Base-by-base conservation (phyloP, 2,329 filamentous ascomycete species). In the Curvularia verruculosa region DNA sequence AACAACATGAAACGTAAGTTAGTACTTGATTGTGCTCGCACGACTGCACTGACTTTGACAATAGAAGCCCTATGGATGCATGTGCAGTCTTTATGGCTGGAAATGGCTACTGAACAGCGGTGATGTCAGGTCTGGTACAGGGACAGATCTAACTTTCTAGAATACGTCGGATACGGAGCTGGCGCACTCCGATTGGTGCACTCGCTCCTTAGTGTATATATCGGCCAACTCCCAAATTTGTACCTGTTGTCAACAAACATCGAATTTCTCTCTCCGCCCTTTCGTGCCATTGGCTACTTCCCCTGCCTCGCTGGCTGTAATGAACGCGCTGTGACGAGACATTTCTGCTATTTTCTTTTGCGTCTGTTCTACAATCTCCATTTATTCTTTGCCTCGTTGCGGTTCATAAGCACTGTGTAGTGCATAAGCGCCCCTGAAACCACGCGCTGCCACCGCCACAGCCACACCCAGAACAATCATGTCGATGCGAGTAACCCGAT, bases 1-100 rank as follows among this genome's bases (percentile, higher is more conserved):
- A 82, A 85, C 12, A 82, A 81, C 45, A 83, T 83, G 59, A 82
- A 83, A 31, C 82, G 88, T 59, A 78, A 84, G 34, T n/a, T 36
- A 18, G 12, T n/a, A 5, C 15, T n/a, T 36, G 2, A 36, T 18
- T 5, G 9, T 8, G 12, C 2, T 36, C 15, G 18, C 34, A 18
- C 18, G 15, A 18, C 15, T n/a, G 7, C 34, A n/a, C 5, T 15
- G n/a, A 18, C 34, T 36, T 18, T 36, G 3, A 18, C 34, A 18
- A 7, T 8, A 36, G 34, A 36, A 36, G 13, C 15, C 15, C 5
- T 8, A 8, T n/a, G 15, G 5, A 36, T 36, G 15, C 15, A 36
- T 36, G 9, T 10, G 28, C 28, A 29, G 34, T 18, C 15, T 36
- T 36, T 8, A 18, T 1, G 4, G 31, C 5, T 36, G 31, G 34